Evolutionary conservation across 495 filamentous ascomycete species (phyloP), one percentile per base, ranked within the genome.

Genomic region (Penicillium paxilli): DNA sequence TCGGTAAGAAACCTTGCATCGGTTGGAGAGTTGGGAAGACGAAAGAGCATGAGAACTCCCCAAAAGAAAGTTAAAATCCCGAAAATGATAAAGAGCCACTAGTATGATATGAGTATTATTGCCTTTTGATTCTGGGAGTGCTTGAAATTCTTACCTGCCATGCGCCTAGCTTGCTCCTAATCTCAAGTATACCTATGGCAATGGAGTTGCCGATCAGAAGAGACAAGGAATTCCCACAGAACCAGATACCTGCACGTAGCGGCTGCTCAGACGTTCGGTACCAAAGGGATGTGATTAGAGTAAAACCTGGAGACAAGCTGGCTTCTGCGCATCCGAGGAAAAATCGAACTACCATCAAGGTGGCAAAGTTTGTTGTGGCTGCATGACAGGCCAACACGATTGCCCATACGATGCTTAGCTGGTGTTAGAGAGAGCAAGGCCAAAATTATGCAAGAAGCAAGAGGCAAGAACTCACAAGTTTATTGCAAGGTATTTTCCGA

Each of bases 181-280:
- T 67, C 5, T 67, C 62, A 16, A 54, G 37, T 12, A 69, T 65
- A 9, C 66, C 65, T 1, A 59, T 54, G 1, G 62, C 57, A 16
- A 68, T 58, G 0, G 64, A 47, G 37, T 54, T 57, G 1, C 67
- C 65, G 16, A 70, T 47, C 3, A 71, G 55, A 11, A 54, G 17
- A 1, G 66, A 61, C 17, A 69, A 28, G 0, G 59, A 58, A 19
- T 63, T 68, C n/a, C 66, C 59, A 24, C 55, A 60, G 23, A 67
- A 83, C 80, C 80, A 83, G 5, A 77, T 59, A 5, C 78, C 80
- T 33, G 79, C 75, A 17, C 81, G 70, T 1, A 81, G 55, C 12
- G 79, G 77, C 46, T 82, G 80, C 49, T 83, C 78, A 9, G 66
- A 63, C 11, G 74, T 66, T 4, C 72, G 76, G 49, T 80, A 75